Evolutionary conservation across 768 basidiomycete species (phyloP).

Genomic region (Erythrobasidium yunnanense): DNA sequence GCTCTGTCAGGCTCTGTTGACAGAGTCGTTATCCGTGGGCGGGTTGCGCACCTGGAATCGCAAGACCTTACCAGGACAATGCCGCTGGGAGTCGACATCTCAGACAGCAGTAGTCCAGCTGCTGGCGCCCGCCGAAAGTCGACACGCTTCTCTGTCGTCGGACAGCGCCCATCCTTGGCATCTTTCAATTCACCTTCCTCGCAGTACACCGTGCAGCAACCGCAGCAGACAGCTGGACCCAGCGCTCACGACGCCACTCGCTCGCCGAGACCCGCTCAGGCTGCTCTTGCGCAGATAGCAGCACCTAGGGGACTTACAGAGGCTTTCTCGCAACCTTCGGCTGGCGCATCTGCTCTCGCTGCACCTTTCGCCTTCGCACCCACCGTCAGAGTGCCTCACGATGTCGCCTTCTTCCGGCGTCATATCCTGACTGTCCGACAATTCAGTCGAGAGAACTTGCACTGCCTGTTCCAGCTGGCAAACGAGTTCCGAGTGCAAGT

Average conservation of each 20-base stretch:
- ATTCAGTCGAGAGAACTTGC: conserved; percentile 74
- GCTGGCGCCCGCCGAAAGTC: conserved; percentile 39
- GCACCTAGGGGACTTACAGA: not conserved
- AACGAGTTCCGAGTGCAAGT: conserved; percentile 95
- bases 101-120: too few species aligned
- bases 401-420: conserved; percentile 81
- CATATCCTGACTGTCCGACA: conserved; percentile 93
- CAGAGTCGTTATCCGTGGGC: conserved; percentile 77
- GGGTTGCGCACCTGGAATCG: conserved; percentile 83
- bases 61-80: conserved; percentile 46
- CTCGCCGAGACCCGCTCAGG: conserved; percentile 37
- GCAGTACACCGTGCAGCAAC: not conserved
- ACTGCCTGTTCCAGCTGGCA: conserved; percentile 85
- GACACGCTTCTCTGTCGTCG: conserved; percentile 41
- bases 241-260: too few species aligned
- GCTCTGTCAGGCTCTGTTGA: conserved; percentile 66
- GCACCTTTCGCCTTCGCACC: not conserved
- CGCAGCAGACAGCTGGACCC: conserved; percentile 11
- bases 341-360: not conserved
- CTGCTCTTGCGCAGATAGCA: conserved; percentile 38
- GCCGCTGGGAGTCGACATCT: too few species aligned
- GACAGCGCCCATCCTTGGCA: conserved; percentile 31
- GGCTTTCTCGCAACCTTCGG: not conserved
- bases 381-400: conserved; percentile 47
- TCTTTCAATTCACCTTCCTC: not conserved